phyloP scores from a whole-genome alignment of 2,329 filamentous ascomycete species.

The Leptographium wingfieldii region DNA sequence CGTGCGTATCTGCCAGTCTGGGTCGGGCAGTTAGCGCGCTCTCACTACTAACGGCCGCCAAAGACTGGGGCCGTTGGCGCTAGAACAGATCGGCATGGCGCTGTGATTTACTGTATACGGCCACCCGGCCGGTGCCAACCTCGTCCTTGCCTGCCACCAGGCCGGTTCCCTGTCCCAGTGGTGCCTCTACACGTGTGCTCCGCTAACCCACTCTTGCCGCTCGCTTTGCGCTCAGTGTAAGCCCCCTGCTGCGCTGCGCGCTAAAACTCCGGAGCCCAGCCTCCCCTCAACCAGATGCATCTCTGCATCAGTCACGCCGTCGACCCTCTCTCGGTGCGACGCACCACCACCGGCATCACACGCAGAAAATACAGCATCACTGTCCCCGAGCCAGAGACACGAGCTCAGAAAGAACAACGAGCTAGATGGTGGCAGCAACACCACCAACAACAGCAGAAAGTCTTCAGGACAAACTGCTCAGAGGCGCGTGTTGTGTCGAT shows the following conservation, averaged over 20 bases:
- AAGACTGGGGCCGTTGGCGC: not conserved
- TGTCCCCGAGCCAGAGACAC: not conserved
- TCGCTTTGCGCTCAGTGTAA: not conserved
- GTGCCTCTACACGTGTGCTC: slow-evolving; percentile 12
- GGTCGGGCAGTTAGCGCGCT: not conserved
- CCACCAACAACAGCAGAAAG: not conserved
- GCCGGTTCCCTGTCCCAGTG: slow-evolving; percentile 7
- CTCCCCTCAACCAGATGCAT: not conserved
- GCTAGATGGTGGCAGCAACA: not conserved
- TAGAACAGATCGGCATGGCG: not conserved
- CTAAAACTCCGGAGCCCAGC: not conserved
- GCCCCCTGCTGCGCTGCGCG: slow-evolving; percentile 4
- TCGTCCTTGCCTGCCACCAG: not conserved
- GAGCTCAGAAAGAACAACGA: not conserved
- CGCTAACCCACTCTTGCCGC: not conserved
- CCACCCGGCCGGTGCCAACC: not conserved
- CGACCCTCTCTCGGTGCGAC: not conserved
- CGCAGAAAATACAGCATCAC: not conserved
- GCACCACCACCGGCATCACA: not conserved
- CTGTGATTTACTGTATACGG: not conserved
- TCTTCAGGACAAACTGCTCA: not conserved
- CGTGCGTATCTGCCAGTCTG: not conserved
- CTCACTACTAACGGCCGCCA: not conserved
- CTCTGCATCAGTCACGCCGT: not conserved
- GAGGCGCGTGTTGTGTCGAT: not conserved